Base-by-base conservation (phyloP, 2,329 filamentous ascomycete species). In the Pezicula rhizophila region DNA sequence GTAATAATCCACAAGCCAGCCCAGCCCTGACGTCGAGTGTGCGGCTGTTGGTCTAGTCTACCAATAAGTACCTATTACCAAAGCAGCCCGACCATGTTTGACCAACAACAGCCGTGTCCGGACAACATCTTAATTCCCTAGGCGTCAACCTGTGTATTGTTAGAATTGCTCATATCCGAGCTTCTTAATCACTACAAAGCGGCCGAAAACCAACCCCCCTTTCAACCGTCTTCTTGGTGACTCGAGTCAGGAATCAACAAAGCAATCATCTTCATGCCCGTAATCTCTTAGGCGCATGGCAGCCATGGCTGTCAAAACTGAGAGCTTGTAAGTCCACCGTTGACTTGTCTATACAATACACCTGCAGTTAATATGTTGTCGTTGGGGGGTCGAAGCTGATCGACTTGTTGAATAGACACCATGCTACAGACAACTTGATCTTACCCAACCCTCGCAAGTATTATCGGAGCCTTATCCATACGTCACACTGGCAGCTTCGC, bases 401-500 rank as follows among this genome's bases (percentile, higher is more conserved):
- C 8, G 8, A 11, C 11, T 31, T 37, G 28, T 25, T 48, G 23
- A 12, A 12, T 49, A 88, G 84, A 63, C 76, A 78, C 65, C 77
- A 79, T 68, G 78, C 81, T 50, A 87, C 84, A 54, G 80, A 87
- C 56, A 71, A 73, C 60, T 72, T 89, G 53, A 76, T 89, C 54
- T 75, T 80, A 46, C 71, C 73, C 50, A 72, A 69, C 43, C 76
- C 77, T 53, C 79, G 82, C 61, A 84, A 78, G 57, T 85, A 85
- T 64, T 89, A 85, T 64, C 79, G 79, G 42, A 77, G 83, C 53
- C 76, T 74, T 40, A 83, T 89, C 58, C 76, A 77, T 45, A 82
- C 82, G 44, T 78, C 86, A 57, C 88, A 93, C 69, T 91, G 86
- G 83, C 88, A 93, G 70, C 76, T 99, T 41, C 88, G 92, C 48